Evolutionary conservation across 1,284 basidiomycete species (phyloP), one percentile per base, ranked within the genome.

Genomic region (Ustilago nuda): DNA sequence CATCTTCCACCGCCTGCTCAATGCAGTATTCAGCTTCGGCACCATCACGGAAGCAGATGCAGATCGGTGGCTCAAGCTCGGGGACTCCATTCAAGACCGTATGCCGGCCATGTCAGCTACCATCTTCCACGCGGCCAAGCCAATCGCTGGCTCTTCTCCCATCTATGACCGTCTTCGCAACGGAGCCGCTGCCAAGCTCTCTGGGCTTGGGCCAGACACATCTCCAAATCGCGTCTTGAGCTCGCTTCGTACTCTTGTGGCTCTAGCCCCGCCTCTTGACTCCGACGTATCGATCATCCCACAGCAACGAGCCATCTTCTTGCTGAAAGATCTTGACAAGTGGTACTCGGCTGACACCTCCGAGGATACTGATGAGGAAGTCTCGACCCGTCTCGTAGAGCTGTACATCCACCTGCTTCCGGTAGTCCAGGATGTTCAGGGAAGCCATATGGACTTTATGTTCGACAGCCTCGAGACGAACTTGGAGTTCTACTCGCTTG

Each of bases 381-480:
- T 95, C 1, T 92, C 95, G 80, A 90, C 90, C 59, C 90, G 89
- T 56, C 90, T 97, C 86, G 91, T 92, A 0, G 87, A 91, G 68
- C 85, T 98, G 0, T 94, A 94, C 82, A 87, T 89, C 41, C 89
- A 92, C 66, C 88, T 99, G 1, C 92, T 91, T 1, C 94, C 96
- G 0, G 92, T 98, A 55, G 87, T 99, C 59, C 95, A 98, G 85
- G 92, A 91, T 79, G 88, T 98, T 0, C 88, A 90, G 5, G 97
- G 97, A 0, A 88, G 89, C 0, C 97, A 98, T 85, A 96, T 96
- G 93, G 93, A 94, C 58, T 90, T 95, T 53, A 91, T 97, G 17
- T 95, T 94, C 83, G 95, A 98, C 84, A 87, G 98, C 7, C 86
- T 97, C 23, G 94, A 97, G 85, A 92, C 90, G 61, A 94, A 94